Base-by-base conservation (phyloP, 2,329 filamentous ascomycete genomes). In the Cercospora sesami region DNA sequence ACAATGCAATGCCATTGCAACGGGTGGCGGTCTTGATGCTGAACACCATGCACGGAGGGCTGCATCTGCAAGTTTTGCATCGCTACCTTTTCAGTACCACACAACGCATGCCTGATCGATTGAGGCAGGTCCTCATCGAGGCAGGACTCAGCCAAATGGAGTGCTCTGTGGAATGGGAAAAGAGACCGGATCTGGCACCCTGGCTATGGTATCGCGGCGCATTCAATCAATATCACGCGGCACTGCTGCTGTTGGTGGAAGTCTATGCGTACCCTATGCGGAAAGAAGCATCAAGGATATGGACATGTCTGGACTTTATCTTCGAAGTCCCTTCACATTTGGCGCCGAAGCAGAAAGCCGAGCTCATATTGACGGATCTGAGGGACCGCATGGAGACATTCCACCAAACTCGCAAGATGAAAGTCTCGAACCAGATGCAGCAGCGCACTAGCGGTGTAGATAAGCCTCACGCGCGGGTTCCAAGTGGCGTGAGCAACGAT, bases 121-220 rank as follows among this genome's bases (percentile, higher is more conserved):
- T 93, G 1, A 84, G 85, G 57, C 85, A 87, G 60, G 83, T 92
- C 7, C 82, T 91, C 63, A 82, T 93, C 64, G 85, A 84, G n/a
- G 86, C 86, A 30, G 87, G 87, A 33, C 84, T 84, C 3, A 79
- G 81, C 63, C 81, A 83, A 33, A 77, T 88, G 66, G 87, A 89
- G 72, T 81, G 82, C 68, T 84, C 83, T 2, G 84, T 89, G 59
- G 79, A 80, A 8, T 79, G 89, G 10, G 86, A 89, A 66, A 85
- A 82, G 1, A 77, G 81, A 0, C 84, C 84, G 1, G 80, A 82
- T 1, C 72, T 92, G 42, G 78, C 80, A 1, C 80, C 80, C 1
- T 93, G 90, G 90, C 79, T 82, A 1, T 93, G 91, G 91, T 93
- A 92, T 68, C 74, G 74, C 23, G 89, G 90, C 4, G 89, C 91